Percentiles rank a stretch among this genome's conserved stretches.
phyloP scores from a whole-genome alignment of 345 rosid species.

The Cardamine occulta region DNA sequence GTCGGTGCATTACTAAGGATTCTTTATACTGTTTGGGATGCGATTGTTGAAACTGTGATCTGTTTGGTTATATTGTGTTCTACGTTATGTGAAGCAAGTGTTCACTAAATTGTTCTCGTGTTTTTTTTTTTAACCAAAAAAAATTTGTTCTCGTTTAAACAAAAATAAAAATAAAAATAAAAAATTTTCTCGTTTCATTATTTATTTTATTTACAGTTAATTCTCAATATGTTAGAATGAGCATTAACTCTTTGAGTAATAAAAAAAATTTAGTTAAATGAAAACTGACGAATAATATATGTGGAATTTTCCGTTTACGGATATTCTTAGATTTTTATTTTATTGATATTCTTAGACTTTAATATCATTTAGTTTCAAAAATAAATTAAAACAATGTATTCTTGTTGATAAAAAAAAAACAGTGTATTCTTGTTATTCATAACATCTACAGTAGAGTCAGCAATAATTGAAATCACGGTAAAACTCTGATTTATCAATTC shows the following conservation, averaged over 20 bases:
- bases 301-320: background rate
- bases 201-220: background rate
- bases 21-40: conserved; percentile 4
- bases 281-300: background rate
- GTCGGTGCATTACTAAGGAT: conserved; percentile 34
- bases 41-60: conserved; percentile 19
- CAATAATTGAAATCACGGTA: too few relatives aligned
- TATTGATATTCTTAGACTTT: too few relatives aligned
- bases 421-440: too few relatives aligned
- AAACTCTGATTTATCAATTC: too few relatives aligned
- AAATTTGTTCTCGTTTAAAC: too few relatives aligned
- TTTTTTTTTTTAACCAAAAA: too few relatives aligned
- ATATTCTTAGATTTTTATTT: background rate
- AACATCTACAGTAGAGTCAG: too few relatives aligned
- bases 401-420: background rate
- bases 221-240: conserved; percentile 7
- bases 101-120: background rate
- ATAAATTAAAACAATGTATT: background rate
- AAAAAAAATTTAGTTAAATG: background rate
- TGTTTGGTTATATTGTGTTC: conserved; percentile 31
- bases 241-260: conserved; percentile 16
- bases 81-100: too few relatives aligned
- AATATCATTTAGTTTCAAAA: background rate
- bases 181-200: background rate
- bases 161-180: too few relatives aligned